phyloP scores from a whole-genome alignment of 169 alveolate genomes.

The Hammondia hammondi region DNA sequence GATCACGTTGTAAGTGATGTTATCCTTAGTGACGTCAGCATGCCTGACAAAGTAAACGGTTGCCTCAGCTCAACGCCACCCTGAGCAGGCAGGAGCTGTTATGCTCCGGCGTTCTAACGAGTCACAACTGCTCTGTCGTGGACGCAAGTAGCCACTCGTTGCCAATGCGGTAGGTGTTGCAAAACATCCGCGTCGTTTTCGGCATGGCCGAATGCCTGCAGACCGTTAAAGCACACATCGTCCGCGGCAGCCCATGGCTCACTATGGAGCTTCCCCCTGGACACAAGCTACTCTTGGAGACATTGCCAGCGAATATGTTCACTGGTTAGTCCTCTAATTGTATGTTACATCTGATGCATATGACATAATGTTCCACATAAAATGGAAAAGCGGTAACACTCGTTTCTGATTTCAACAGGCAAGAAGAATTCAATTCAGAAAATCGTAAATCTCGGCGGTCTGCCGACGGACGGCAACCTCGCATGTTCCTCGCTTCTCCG shows the following conservation, averaged over 20 bases:
- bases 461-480: slow-evolving; percentile 40
- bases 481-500: slow-evolving; percentile 14
- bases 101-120: neutral
- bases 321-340: neutral
- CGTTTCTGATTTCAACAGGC: slow-evolving; percentile 9
- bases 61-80: too few species aligned
- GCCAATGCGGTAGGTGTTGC: neutral
- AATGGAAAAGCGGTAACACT: neutral
- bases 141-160: neutral
- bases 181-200: neutral
- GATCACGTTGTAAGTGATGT: too few species aligned
- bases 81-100: too few species aligned
- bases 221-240: slow-evolving; percentile 42
- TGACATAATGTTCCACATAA: neutral
- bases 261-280: slow-evolving; percentile 50
- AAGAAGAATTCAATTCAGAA: slow-evolving; percentile 21
- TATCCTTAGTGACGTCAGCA: too few species aligned
- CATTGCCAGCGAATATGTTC: slow-evolving; percentile 31
- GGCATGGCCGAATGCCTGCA: neutral
- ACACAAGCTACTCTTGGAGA: slow-evolving; percentile 42
- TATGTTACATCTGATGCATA: too few species aligned
- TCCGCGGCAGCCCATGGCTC: slow-evolving; percentile 48
- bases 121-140: neutral
- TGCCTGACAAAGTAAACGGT: too few species aligned
- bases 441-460: slow-evolving; percentile 37